Evolutionary conservation across 345 rosid species (phyloP), one percentile per base, ranked within the genome.

Genomic region (Lenwebbia sp.): DNA sequence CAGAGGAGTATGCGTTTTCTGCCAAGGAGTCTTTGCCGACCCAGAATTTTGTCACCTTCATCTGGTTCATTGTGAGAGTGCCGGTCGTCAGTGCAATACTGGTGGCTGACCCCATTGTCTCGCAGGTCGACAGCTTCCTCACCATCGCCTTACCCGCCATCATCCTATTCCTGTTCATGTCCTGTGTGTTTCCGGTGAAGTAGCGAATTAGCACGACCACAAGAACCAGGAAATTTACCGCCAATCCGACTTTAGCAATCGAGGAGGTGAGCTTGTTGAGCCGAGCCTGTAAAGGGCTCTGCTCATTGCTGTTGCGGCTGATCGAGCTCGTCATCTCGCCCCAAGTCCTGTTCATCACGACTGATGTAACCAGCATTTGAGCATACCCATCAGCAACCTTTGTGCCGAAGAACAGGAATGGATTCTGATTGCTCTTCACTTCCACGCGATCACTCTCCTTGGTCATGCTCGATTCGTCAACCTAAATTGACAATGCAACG

Each of bases 101-200:
- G 12, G 97, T 93, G 3, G 97, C 95, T 5, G 96, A 96, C 22
- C 98, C 96, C 95, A 96, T 96, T 1, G 95, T 95, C 87, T 95
- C 99, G 37, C 98, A 96, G 7, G 98, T 95, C 0, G 96, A 88
- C 17, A 94, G 92, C 91, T 93, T 93, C 58, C 96, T 89, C 58
- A 95, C 99, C 96, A 94, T 93, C 17, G 96, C 97, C 82, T 95
- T 91, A 91, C 92, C 96, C 17, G 81, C 88, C 95, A 93, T 95
- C 98, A 95, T 96, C 50, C 92, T 90, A 8, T 88, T 90, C 33
- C 96, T 94, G 22, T 78, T 86, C 30, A 89, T 93, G 23, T 94
- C 93, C 10, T 85, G 82, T 0, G 98, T 94, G 28, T 86, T 93
- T 13, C 97, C 97, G 0, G 96, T 94, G 90, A 95, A 95, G 83